phyloP scores from a whole-genome alignment of 306 rosid species.

The Dalbergia cultrata region DNA sequence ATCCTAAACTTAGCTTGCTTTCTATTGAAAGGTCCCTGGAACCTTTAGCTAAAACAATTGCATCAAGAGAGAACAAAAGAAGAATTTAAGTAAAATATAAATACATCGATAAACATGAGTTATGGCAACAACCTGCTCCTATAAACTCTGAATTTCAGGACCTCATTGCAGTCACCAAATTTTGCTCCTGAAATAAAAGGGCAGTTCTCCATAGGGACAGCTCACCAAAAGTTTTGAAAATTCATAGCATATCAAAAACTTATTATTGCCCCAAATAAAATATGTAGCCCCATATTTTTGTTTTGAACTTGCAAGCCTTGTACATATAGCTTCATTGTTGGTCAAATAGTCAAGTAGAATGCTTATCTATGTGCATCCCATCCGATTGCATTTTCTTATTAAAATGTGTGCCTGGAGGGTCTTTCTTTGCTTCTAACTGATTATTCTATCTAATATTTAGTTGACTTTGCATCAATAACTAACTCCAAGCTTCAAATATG shows the following conservation, averaged over 20 bases:
- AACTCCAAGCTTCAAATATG: slow-evolving; percentile 18
- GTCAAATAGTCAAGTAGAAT: slow-evolving; percentile 26
- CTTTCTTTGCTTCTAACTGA: slow-evolving; percentile 7
- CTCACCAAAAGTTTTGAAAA: slow-evolving; percentile 20
- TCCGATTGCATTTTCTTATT: slow-evolving; percentile 13
- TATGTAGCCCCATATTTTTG: background rate
- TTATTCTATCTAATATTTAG: slow-evolving; percentile 3
- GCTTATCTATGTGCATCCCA: background rate
- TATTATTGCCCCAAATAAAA: slow-evolving; percentile 16
- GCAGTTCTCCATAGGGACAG: slow-evolving; percentile 16
- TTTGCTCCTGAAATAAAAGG: slow-evolving; percentile 76
- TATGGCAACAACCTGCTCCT: slow-evolving; percentile 71
- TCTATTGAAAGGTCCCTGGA: slow-evolving; percentile 10
- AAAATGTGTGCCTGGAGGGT: background rate
- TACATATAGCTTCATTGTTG: slow-evolving; percentile 20
- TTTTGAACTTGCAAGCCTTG: slow-evolving; percentile 14
- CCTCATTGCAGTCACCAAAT: slow-evolving; percentile 84
- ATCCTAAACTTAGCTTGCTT: slow-evolving; percentile 19
- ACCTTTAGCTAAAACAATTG: slow-evolving; percentile 3
- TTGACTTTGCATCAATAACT: background rate
- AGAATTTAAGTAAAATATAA: slow-evolving; percentile 17
- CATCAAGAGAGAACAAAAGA: slow-evolving; percentile 25
- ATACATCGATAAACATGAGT: slow-evolving; percentile 12
- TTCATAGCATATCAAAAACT: background rate
- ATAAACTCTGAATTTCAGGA: slow-evolving; percentile 76